Conservation (phyloP, 2,329 filamentous ascomycete species). For the Biscogniauxia mediterranea region DNA sequence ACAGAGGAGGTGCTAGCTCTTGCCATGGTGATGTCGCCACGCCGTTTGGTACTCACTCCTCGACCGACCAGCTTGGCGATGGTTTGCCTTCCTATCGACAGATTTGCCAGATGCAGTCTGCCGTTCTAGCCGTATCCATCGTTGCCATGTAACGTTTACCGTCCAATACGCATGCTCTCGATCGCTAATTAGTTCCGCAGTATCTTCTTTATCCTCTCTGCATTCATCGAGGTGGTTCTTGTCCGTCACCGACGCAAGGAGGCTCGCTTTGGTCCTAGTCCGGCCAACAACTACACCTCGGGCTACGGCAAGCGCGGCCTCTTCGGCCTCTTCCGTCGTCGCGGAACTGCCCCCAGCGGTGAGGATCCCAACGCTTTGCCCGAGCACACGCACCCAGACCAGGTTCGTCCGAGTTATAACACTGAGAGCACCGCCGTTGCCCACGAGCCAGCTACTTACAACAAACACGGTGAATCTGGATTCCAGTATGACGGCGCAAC, state of each 20-base stretch:
- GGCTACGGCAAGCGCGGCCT: slow-evolving; percentile 34
- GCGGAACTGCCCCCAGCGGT: slow-evolving; percentile 13
- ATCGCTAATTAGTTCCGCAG: slow-evolving; percentile 36
- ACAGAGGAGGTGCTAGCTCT: slow-evolving; percentile 62
- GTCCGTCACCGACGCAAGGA: slow-evolving; percentile 65
- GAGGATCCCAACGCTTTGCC: slow-evolving; percentile 35
- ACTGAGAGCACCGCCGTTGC: slow-evolving; percentile 36
- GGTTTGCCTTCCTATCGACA: slow-evolving; percentile 46
- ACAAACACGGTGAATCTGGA: slow-evolving; percentile 32
- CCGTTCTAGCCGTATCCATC: slow-evolving; percentile 74
- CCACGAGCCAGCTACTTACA: slow-evolving; percentile 20
- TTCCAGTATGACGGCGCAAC: slow-evolving; percentile 30
- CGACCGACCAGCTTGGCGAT: slow-evolving; percentile 45
- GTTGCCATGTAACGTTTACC: slow-evolving; percentile 61
- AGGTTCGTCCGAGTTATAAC: slow-evolving; percentile 37
- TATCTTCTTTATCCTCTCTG: slow-evolving; percentile 72
- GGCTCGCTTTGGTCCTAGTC: slow-evolving; percentile 39
- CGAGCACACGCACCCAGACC: slow-evolving; percentile 34
- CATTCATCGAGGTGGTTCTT: slow-evolving; percentile 65
- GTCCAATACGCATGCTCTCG: background rate
- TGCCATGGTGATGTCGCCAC: slow-evolving; percentile 64
- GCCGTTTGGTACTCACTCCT: slow-evolving; percentile 64
- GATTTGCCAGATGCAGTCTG: slow-evolving; percentile 75
- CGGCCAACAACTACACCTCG: slow-evolving; percentile 41
- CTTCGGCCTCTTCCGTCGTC: slow-evolving; percentile 34